These are phyloP conservation scores for Porogramme epimiltina DNA, from an alignment of 1,284 basidiomycete species.

Conservation along the genomic window DNA sequence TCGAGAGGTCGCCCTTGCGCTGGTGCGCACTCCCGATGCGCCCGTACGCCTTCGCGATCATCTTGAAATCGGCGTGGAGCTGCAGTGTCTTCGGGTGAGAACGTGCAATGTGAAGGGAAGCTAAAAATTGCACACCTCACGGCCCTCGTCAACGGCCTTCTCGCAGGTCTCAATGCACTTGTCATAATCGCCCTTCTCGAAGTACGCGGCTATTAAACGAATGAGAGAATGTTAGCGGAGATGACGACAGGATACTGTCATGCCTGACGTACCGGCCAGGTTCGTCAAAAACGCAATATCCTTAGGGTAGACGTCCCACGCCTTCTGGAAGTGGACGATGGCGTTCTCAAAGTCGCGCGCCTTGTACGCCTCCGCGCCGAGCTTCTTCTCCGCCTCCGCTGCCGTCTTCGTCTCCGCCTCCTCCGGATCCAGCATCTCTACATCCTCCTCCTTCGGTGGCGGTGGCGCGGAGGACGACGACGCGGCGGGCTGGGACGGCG, in stretches of 20 bases:
- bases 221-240: neutral
- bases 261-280: constrained; percentile 63
- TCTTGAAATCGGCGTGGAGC: constrained; percentile 81
- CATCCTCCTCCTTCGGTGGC: constrained; percentile 42
- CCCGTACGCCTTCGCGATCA: constrained; percentile 86
- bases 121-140: constrained; percentile 50
- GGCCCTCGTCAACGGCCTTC: constrained; percentile 94
- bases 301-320: constrained; percentile 93
- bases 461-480: constrained; percentile 46
- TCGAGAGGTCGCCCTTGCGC: constrained; percentile 77
- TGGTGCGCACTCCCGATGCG: constrained; percentile 88
- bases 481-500: constrained; percentile 40
- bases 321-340: constrained; percentile 74
- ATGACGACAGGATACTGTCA: neutral
- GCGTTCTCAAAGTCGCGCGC: constrained; percentile 80
- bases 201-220: constrained; percentile 73
- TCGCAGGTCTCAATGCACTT: constrained; percentile 91
- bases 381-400: constrained; percentile 77
- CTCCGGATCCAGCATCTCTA: constrained; percentile 56
- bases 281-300: constrained; percentile 95
- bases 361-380: constrained; percentile 87
- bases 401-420: constrained; percentile 51
- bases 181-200: constrained; percentile 91
- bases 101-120: neutral
- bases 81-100: constrained; percentile 31